A percentile compares a stretch with the other conserved stretches of the same genome.
phyloP scores from a whole-genome alignment of 768 basidiomycete species.

The Exidia glandulosa region DNA sequence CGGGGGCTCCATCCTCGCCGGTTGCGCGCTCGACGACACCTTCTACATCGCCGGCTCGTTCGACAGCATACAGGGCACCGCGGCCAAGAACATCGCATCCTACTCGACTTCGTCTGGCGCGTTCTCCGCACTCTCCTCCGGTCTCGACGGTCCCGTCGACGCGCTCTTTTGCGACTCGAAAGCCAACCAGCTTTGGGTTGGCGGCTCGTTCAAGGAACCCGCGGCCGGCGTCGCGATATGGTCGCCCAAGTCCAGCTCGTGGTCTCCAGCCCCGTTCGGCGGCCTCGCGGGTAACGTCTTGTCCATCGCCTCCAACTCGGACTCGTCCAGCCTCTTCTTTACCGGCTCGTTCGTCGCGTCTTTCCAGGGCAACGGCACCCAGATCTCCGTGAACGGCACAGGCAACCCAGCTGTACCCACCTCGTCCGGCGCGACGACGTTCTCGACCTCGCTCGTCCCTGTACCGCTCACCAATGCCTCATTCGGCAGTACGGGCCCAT shows the following conservation, averaged over 20 bases:
- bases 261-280: conserved; percentile 71
- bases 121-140: conserved; percentile 55
- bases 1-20: conserved; percentile 66
- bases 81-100: conserved; percentile 63
- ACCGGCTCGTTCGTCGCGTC: conserved; percentile 77
- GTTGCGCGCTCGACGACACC: conserved; percentile 56
- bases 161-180: conserved; percentile 67
- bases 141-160: conserved; percentile 65
- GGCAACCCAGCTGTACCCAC: conserved; percentile 82
- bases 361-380: conserved; percentile 42
- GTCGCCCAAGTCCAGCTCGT: conserved; percentile 49
- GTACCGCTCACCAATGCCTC: conserved; percentile 50
- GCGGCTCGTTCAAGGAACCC: conserved; percentile 46
- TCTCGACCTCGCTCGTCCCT: conserved; percentile 82
- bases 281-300: conserved; percentile 71
- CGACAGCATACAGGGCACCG: conserved; percentile 48
- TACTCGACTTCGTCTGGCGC: conserved; percentile 49
- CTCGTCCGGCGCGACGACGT: conserved; percentile 75
- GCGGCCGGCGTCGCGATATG: conserved; percentile 49
- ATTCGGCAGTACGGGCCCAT: conserved; percentile 49
- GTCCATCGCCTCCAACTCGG: conserved; percentile 66
- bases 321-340: conserved; percentile 69
- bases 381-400: conserved; percentile 41
- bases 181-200: conserved; percentile 61
- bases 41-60: conserved; percentile 84